Percentiles rank a stretch among this genome's conserved stretches.
Conservation (phyloP, 768 basidiomycete species). For the Russula sp. region DNA sequence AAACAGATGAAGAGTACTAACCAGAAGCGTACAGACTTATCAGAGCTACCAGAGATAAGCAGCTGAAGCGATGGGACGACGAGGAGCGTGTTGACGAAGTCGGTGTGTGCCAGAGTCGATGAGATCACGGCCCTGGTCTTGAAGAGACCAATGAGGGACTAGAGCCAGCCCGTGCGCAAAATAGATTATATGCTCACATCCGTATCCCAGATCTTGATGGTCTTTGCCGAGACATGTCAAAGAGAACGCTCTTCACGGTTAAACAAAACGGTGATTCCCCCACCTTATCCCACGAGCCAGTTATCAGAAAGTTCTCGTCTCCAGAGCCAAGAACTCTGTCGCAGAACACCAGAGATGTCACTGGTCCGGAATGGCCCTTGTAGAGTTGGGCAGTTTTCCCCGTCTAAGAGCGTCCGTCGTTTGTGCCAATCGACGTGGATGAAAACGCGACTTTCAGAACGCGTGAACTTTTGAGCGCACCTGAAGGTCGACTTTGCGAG, state of each 20-base stretch:
- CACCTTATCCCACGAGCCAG: slow-evolving; percentile 92
- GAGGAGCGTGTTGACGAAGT: slow-evolving; percentile 84
- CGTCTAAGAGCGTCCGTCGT: slow-evolving; percentile 41
- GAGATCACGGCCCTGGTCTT: slow-evolving; percentile 69
- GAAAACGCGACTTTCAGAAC: neutral
- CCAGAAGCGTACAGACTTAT: slow-evolving; percentile 86
- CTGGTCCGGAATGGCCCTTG: slow-evolving; percentile 83
- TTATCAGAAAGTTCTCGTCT: slow-evolving; percentile 55
- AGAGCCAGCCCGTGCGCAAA: neutral
- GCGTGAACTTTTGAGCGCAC: slow-evolving; percentile 33
- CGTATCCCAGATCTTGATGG: slow-evolving; percentile 82
- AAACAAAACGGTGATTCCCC: neutral
- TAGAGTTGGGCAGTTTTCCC: slow-evolving; percentile 72
- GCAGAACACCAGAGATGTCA: slow-evolving; percentile 72
- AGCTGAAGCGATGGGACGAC: slow-evolving; percentile 59
- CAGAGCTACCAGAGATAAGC: slow-evolving; percentile 82
- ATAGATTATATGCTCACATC: slow-evolving; percentile 39
- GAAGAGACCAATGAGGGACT: neutral
- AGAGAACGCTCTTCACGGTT: neutral
- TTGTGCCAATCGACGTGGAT: neutral
- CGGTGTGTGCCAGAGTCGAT: slow-evolving; percentile 70
- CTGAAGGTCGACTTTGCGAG: slow-evolving; percentile 69
- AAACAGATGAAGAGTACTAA: slow-evolving; percentile 32
- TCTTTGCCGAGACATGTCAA: slow-evolving; percentile 37
- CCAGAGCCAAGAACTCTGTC: slow-evolving; percentile 35